phyloP scores from a whole-genome alignment of 805 yeast species.

The Wickerhamiella dianesei region DNA sequence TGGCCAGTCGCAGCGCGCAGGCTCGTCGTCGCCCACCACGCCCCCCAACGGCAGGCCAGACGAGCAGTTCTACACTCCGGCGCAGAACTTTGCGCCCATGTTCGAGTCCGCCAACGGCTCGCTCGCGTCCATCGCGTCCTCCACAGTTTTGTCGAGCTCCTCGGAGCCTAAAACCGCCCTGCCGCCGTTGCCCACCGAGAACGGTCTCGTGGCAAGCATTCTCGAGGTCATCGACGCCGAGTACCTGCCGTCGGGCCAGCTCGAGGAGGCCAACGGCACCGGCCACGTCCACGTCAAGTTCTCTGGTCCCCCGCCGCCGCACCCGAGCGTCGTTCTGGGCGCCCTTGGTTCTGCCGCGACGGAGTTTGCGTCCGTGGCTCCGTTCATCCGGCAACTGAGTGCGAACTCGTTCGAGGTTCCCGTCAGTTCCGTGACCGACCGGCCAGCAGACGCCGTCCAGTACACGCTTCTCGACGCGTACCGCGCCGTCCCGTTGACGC shows the following conservation, averaged over 20 bases:
- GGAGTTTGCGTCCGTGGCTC: slow-evolving; percentile 14
- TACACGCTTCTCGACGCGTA: slow-evolving; percentile 38
- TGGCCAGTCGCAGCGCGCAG: slow-evolving; percentile 7
- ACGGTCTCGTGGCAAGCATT: slow-evolving; percentile 52
- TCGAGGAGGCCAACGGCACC: slow-evolving; percentile 45
- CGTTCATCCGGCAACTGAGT: background rate
- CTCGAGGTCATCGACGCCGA: slow-evolving; percentile 76
- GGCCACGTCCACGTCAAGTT: slow-evolving; percentile 61
- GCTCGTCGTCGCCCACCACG: slow-evolving; percentile 1
- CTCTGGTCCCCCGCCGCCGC: slow-evolving; percentile 11
- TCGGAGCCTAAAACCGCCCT: slow-evolving; percentile 13
- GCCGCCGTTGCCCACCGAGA: slow-evolving; percentile 21
- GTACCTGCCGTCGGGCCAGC: slow-evolving; percentile 49
- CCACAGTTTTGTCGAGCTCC: slow-evolving; percentile 5
- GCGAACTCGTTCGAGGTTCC: slow-evolving; percentile 17
- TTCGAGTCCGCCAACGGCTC: slow-evolving; percentile 19
- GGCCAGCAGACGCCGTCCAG: slow-evolving; percentile 44
- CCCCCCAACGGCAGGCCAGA: slow-evolving; percentile 6
- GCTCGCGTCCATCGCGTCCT: slow-evolving; percentile 16
- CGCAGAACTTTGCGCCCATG: slow-evolving; percentile 13
- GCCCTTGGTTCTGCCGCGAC: slow-evolving; percentile 15
- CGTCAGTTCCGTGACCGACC: slow-evolving; percentile 32
- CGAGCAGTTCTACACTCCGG: slow-evolving; percentile 20
- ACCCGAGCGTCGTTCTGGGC: slow-evolving; percentile 9
- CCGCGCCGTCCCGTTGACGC: slow-evolving; percentile 46